Base-by-base conservation (phyloP, 2,329 filamentous ascomycete genomes). In the Epichloe bromicola region DNA sequence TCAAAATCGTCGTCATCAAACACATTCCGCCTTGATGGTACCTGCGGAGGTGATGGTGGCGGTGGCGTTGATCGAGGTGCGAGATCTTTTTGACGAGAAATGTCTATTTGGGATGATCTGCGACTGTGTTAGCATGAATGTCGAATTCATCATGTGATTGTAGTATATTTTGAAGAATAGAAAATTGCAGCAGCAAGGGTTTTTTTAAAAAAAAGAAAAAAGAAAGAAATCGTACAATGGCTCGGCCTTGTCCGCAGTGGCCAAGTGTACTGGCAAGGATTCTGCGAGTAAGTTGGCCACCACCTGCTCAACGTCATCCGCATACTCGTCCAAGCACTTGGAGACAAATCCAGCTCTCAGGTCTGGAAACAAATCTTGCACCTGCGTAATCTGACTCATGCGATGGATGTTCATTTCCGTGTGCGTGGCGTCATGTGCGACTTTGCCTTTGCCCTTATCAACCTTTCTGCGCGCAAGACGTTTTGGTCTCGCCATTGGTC, bases 331-430 rank as follows among this genome's bases (percentile, higher is more conserved):
- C 23, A 96, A 74, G 10, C 95, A 74, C 59, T 79, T 85, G 17
- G 86, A 75, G 15, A 97, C 73, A 62, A 95, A 97, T 0, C 78
- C 86, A 4, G 86, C 83, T 5, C 90, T 89, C 10, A 97, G 72
- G 55, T 95, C 81, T 0, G 91, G 88, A 61, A 97, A 96, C 0
- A 97, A 73, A 62, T 98, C 91, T 62, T 95, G 89, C n/a, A 98
- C 76, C 64, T 94, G 88, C 0, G 85, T 85, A 48, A 97, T 81
- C 46, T 91, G 79, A 59, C 85, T 90, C 79, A 94, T 85, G 41
- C 76, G 82, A 65, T 95, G 88, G 20, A 91, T 70, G 60, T 93
- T 87, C 36, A 90, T 71, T 42, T 77, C 72, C 3, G 65, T 66
- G 5, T 67, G 60, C 6, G 61, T 56, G 5, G 74, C 69, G 7